Percentiles rank a stretch among this genome's conserved stretches.
These are phyloP conservation scores for Millerozyma miso DNA, from an alignment of 805 yeast genomes.

Conservation along the genomic window DNA sequence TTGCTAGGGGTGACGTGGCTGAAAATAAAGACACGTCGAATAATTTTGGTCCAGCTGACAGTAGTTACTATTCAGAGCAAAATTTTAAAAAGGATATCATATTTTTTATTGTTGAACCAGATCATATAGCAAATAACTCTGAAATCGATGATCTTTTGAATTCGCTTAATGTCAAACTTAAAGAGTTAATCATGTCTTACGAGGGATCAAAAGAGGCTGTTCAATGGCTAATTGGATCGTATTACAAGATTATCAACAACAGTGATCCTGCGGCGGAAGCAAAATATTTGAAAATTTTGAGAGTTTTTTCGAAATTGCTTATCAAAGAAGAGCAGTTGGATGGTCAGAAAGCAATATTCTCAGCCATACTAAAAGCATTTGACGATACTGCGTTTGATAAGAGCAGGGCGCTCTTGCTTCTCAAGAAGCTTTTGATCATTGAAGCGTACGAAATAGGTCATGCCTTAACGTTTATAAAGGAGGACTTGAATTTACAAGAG, in stretches of 20 bases:
- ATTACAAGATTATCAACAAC: neutral
- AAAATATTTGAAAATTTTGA: neutral
- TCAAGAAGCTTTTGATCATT: constrained; percentile 14
- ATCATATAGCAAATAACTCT: constrained; percentile 7
- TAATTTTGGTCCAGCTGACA: neutral
- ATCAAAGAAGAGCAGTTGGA: neutral
- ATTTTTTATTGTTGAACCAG: constrained; percentile 11
- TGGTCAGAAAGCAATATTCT: neutral
- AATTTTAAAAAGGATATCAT: constrained; percentile 27
- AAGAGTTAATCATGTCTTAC: neutral
- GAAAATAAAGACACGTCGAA: neutral
- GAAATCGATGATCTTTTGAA: constrained; percentile 16
- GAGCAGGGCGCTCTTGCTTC: constrained; percentile 4
- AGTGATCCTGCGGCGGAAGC: neutral
- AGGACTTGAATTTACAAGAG: neutral
- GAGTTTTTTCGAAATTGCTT: neutral
- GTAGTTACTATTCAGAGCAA: constrained; percentile 3
- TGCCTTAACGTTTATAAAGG: constrained; percentile 9
- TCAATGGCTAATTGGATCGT: neutral
- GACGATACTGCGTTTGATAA: neutral
- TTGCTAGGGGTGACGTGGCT: too few species aligned
- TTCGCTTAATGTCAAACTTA: constrained; percentile 7
- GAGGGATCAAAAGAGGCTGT: neutral
- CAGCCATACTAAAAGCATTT: neutral
- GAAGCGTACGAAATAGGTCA: constrained; percentile 14